Evolutionary conservation across 2,329 filamentous ascomycete species (phyloP), one percentile per base, ranked within the genome.

Genomic region (Chrysoporthe puriensis): DNA sequence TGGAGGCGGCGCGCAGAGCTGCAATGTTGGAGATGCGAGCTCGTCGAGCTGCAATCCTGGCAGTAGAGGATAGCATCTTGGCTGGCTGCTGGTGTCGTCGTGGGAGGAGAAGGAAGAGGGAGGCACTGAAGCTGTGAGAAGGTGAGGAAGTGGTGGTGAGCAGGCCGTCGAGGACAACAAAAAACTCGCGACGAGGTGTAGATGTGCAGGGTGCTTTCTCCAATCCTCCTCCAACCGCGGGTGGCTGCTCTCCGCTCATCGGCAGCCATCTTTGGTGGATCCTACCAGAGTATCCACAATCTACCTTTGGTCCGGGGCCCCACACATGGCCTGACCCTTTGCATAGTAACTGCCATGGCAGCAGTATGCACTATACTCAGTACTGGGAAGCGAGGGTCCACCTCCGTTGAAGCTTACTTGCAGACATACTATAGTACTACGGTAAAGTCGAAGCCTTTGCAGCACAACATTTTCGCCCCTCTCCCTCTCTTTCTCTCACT

Each of bases 1-100:
- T 92, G 70, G 94, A 97, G 74, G 88, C 90, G 75, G 90, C 79
- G 72, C 85, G 87, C 66, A 80, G 73, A 71, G 79, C 79, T 68
- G 78, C 76, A 60, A 82, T 75, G 73, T 78, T 78, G 73, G 79
- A 80, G 71, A 79, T 74, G 70, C 77, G 78, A 58, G 79, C 82
- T 76, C 82, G 83, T 74, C 86, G 82, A 76, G 82, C 80, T 72
- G 82, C 83, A 72, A 85, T 75, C 79, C 85, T 83, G 72, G 87
- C 77, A 68, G 85, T 80, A 66, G 86, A 59, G 36, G 66, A 85
- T 74, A 88, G 79, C 86, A 88, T 89, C 63, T 71, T 84, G 79
- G 21, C 36, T n/a, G 6, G 56, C 42, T 40, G 59, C 46, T 42
- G 52, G 40, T 54, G 34, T 26, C 32, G 59, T n/a, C 46, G 70